Percentiles rank a stretch among this genome's conserved stretches.
Conservation (phyloP, 192 early-diverging fungal species). For the Rhizophagus clarus region DNA sequence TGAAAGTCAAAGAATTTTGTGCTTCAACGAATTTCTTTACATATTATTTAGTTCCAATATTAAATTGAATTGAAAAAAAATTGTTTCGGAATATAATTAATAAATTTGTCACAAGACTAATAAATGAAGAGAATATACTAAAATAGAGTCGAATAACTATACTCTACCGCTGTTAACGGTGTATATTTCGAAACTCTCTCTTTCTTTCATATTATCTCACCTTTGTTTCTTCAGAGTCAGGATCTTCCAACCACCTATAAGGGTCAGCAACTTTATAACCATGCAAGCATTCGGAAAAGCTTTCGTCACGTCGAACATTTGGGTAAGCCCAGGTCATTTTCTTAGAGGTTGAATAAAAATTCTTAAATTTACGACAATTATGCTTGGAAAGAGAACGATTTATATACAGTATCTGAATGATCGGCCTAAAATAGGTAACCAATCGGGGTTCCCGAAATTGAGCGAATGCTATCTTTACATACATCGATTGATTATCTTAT, state of each 20-base stretch:
- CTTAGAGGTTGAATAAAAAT: background rate
- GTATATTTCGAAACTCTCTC: background rate
- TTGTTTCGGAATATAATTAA: background rate
- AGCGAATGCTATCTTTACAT: too few relatives aligned
- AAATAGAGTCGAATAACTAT: background rate
- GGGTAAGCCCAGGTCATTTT: conserved; percentile 43
- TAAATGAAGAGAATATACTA: background rate
- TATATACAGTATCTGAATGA: too few relatives aligned
- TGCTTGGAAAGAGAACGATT: too few relatives aligned
- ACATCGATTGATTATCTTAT: too few relatives aligned
- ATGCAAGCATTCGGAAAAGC: conserved; percentile 36
- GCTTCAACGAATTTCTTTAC: conserved; percentile 56
- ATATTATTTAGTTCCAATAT: background rate
- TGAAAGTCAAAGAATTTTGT: conserved; percentile 55
- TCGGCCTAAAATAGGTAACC: too few relatives aligned
- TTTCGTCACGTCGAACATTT: conserved; percentile 52
- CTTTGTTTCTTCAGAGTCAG: conserved; percentile 61
- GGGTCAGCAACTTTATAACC: conserved; percentile 54
- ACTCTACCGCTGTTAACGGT: background rate
- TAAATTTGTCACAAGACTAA: background rate
- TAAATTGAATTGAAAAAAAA: background rate
- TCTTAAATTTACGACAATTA: too few relatives aligned
- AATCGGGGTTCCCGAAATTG: too few relatives aligned
- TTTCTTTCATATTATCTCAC: conserved; percentile 20
- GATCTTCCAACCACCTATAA: conserved; percentile 71